phyloP scores from a whole-genome alignment of 257 asterid genomes.

The Gentiana straminea region DNA sequence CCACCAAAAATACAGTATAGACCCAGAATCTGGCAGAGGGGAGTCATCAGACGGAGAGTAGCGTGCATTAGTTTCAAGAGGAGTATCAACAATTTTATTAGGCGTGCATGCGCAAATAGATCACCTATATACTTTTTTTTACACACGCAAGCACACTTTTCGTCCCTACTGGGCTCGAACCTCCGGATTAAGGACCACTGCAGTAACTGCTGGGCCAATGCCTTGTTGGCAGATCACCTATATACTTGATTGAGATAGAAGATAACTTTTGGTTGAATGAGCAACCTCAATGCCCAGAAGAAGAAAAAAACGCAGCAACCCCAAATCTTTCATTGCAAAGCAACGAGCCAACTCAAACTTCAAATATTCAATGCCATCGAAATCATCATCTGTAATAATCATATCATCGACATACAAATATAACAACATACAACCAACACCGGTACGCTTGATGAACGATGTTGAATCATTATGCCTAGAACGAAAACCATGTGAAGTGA shows the following conservation, averaged over 20 bases:
- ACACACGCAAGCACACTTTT: too few relatives aligned
- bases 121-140: background rate
- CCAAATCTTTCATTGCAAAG: background rate
- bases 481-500: background rate
- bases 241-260: background rate
- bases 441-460: background rate
- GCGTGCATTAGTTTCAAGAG: background rate
- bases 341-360: background rate
- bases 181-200: too few relatives aligned
- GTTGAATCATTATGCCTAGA: background rate
- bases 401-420: background rate
- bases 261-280: background rate
- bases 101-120: background rate
- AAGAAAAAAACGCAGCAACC: background rate
- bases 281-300: background rate
- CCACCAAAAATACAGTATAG: background rate
- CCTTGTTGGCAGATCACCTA: too few relatives aligned
- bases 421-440: background rate
- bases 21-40: background rate
- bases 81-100: background rate
- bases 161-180: too few relatives aligned
- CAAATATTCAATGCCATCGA: too few relatives aligned
- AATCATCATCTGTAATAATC: too few relatives aligned
- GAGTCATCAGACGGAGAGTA: background rate
- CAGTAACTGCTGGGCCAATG: too few relatives aligned